Percentiles rank a stretch among this genome's conserved stretches.
Evolutionary conservation across 345 rosid species (phyloP).

Genomic region (Clausena lansium): DNA sequence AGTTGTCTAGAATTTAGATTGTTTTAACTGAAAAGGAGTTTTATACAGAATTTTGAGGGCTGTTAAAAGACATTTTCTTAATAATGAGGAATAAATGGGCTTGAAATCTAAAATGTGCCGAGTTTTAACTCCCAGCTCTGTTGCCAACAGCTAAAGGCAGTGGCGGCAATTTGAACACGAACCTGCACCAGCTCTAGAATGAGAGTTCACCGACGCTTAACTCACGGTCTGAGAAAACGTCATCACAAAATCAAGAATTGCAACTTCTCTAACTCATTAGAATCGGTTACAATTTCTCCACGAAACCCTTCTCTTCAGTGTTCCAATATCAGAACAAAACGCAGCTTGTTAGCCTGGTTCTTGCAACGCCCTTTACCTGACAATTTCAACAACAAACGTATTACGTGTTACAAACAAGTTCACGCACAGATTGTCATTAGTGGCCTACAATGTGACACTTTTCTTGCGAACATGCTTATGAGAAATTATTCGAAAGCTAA

Average conservation of each 20-base stretch:
- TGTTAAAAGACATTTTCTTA: too few relatives aligned
- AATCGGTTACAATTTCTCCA: slow-evolving; percentile 12
- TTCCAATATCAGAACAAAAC: slow-evolving; percentile 14
- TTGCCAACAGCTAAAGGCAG: neutral
- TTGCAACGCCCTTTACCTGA: slow-evolving; percentile 32
- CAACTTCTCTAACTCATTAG: slow-evolving; percentile 15
- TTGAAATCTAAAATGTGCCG: too few relatives aligned
- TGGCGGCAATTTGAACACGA: neutral
- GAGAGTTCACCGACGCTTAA: slow-evolving; percentile 7
- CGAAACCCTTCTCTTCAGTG: slow-evolving; percentile 19
- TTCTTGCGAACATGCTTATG: slow-evolving; percentile 46
- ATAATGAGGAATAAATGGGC: too few relatives aligned
- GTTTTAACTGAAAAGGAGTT: too few relatives aligned
- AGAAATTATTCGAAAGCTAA: slow-evolving; percentile 25
- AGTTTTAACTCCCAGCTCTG: too few relatives aligned
- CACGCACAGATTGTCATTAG: slow-evolving; percentile 48
- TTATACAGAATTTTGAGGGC: too few relatives aligned
- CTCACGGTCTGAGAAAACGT: neutral
- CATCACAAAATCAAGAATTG: neutral
- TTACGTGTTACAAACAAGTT: slow-evolving; percentile 28
- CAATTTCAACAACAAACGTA: neutral
- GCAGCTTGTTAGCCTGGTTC: slow-evolving; percentile 41
- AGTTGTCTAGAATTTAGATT: too few relatives aligned
- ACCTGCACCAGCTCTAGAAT: neutral
- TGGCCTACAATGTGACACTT: slow-evolving; percentile 42